These are phyloP conservation scores for Xylariaceae sp. DNA, from an alignment of 2,329 filamentous ascomycete genomes.

Conservation along the genomic window DNA sequence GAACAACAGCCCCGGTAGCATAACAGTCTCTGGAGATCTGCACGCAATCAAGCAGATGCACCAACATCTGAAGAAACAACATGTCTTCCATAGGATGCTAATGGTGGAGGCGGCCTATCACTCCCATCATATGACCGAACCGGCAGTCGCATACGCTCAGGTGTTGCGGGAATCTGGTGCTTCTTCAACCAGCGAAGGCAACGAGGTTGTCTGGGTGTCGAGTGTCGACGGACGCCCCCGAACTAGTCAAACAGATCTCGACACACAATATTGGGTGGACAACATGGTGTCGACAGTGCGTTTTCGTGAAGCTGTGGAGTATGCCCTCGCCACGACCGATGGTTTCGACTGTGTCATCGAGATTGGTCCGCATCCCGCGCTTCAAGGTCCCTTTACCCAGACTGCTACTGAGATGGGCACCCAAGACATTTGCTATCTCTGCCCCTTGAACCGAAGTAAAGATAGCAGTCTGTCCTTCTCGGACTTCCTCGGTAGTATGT, in stretches of 20 bases:
- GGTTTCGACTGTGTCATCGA: constrained; percentile 29
- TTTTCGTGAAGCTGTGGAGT: constrained; percentile 36
- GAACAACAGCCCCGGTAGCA: constrained; percentile 26
- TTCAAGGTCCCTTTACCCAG: constrained; percentile 27
- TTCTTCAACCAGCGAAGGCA: constrained; percentile 19
- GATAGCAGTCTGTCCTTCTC: constrained; percentile 24
- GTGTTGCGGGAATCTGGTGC: constrained; percentile 31
- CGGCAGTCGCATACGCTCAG: constrained; percentile 35
- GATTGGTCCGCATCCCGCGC: constrained; percentile 30
- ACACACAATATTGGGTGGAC: constrained; percentile 37
- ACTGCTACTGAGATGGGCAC: constrained; percentile 19
- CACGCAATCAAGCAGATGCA: constrained; percentile 21
- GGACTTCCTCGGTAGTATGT: constrained; percentile 27
- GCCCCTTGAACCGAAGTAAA: constrained; percentile 23
- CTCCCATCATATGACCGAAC: constrained; percentile 44
- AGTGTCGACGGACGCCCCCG: constrained; percentile 34
- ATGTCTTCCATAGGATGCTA: constrained; percentile 36
- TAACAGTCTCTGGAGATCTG: constrained; percentile 31
- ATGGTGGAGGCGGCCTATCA: constrained; percentile 48
- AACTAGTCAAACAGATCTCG: constrained; percentile 19
- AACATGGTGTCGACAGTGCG: constrained; percentile 42
- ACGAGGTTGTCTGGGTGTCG: constrained; percentile 38
- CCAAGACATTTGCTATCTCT: constrained; percentile 20
- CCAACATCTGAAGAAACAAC: constrained; percentile 13
- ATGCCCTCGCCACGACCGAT: constrained; percentile 19